Conservation (phyloP, 352 stramenopile genomes). For the Globisporangium cystogenes region DNA sequence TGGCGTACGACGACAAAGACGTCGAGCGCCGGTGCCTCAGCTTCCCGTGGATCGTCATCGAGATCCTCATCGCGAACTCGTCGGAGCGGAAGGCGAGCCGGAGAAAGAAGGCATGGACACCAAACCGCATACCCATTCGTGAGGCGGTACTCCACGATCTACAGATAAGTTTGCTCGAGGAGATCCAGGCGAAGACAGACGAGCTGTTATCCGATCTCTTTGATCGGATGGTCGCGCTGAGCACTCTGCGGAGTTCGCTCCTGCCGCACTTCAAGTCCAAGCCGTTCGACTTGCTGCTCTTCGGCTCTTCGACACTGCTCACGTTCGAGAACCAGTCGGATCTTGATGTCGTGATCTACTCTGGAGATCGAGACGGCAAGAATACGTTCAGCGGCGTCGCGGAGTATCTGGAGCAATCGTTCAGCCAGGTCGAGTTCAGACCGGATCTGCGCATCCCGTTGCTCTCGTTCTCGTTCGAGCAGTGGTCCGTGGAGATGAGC, state of each 20-base stretch:
- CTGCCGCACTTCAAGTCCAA: conserved; percentile 28
- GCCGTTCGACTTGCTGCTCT: conserved; percentile 47
- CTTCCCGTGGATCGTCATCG: conserved; percentile 71
- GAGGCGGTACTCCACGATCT: conserved; percentile 41
- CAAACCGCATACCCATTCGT: conserved; percentile 18
- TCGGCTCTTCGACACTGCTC: conserved; percentile 63
- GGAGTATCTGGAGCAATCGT: conserved; percentile 19
- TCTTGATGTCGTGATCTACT: conserved; percentile 47
- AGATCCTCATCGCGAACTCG: conserved; percentile 46
- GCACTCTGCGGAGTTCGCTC: conserved; percentile 32
- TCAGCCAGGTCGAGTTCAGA: conserved; percentile 33
- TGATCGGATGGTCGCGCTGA: conserved; percentile 57
- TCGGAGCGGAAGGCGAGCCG: conserved; percentile 6
- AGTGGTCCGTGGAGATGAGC: conserved; percentile 68
- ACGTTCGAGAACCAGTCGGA: conserved; percentile 79
- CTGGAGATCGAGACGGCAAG: conserved; percentile 2
- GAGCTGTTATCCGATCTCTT: conserved; percentile 53
- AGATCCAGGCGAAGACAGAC: conserved; percentile 43
- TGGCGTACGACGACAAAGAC: conserved; percentile 42
- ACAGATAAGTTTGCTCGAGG: conserved; percentile 50
- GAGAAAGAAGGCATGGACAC: conserved; percentile 20
- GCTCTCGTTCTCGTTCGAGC: conserved; percentile 51
- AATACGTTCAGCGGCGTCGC: conserved; percentile 29
- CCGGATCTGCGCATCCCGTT: conserved; percentile 54
- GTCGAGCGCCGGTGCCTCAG: conserved; percentile 33